phyloP scores from a whole-genome alignment of 2,329 filamentous ascomycete species.

The Shiraia bambusicola region DNA sequence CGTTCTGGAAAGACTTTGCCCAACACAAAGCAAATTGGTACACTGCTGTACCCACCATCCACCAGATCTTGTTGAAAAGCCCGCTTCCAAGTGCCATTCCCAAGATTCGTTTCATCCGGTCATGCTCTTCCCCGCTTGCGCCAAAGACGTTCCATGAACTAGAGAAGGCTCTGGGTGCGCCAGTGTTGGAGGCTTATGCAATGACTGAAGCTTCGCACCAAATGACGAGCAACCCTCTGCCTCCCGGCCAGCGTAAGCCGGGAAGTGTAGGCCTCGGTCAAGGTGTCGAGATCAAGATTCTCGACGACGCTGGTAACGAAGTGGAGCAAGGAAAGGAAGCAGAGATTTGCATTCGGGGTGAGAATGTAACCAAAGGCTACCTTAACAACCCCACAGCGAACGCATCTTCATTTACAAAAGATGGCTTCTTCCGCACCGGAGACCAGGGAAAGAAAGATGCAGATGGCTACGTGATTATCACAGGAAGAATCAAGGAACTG shows the following conservation, averaged over 20 bases:
- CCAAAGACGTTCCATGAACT: constrained; percentile 80
- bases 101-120: constrained; percentile 80
- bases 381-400: constrained; percentile 81
- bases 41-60: constrained; percentile 89
- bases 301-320: constrained; percentile 69
- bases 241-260: constrained; percentile 71
- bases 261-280: constrained; percentile 82
- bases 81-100: constrained; percentile 68
- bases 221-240: constrained; percentile 69
- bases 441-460: constrained; percentile 80
- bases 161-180: constrained; percentile 72
- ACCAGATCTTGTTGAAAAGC: constrained; percentile 80
- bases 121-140: constrained; percentile 80
- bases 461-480: constrained; percentile 82
- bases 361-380: constrained; percentile 83
- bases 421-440: constrained; percentile 84
- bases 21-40: constrained; percentile 83
- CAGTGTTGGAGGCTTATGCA: constrained; percentile 85
- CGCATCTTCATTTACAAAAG: constrained; percentile 68
- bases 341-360: constrained; percentile 79
- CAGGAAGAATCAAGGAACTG: constrained; percentile 88
- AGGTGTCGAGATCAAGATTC: constrained; percentile 78
- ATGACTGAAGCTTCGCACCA: constrained; percentile 91
- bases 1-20: constrained; percentile 80
- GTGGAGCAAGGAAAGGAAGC: constrained; percentile 69